Percentiles rank a stretch among this genome's conserved stretches.
Evolutionary conservation across 495 filamentous ascomycete genomes (phyloP).

Genomic region (Penicillium maclennaniae): DNA sequence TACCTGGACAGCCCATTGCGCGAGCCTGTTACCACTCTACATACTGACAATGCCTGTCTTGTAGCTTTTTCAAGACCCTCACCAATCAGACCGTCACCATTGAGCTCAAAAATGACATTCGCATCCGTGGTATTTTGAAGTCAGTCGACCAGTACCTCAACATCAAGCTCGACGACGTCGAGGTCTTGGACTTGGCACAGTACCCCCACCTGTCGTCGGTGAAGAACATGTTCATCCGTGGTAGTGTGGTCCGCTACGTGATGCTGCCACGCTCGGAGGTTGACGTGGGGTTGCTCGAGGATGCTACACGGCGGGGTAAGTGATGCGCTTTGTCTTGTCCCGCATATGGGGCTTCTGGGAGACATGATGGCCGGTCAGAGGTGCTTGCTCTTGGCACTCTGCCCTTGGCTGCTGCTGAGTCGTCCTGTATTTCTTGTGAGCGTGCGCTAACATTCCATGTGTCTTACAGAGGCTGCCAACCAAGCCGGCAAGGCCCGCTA

Average conservation of each 20-base stretch:
- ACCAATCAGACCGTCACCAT: constrained; percentile 95
- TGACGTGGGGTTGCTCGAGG: constrained; percentile 86
- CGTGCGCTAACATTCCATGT: constrained; percentile 7
- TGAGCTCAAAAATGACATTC: constrained; percentile 98
- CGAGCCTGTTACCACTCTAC: neutral
- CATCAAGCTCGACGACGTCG: constrained; percentile 95
- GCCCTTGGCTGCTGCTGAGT: neutral
- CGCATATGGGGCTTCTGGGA: no score
- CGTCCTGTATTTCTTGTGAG: neutral
- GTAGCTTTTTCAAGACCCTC: constrained; percentile 98
- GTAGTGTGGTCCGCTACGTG: constrained; percentile 94
- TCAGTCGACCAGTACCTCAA: constrained; percentile 98
- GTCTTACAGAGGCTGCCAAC: constrained; percentile 46
- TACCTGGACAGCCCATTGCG: constrained; percentile 14
- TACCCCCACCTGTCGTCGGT: constrained; percentile 94
- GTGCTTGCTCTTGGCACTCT: neutral
- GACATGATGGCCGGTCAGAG: neutral
- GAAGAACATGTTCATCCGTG: constrained; percentile 97
- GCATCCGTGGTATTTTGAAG: constrained; percentile 89
- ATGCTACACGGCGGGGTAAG: constrained; percentile 90
- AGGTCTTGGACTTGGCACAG: constrained; percentile 82
- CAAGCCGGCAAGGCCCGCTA: constrained; percentile 48
- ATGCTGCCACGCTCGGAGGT: constrained; percentile 84
- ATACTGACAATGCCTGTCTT: neutral
- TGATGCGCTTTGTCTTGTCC: constrained; percentile 9